phyloP scores from a whole-genome alignment of 495 filamentous ascomycete genomes.

The Neurospora sp. region DNA sequence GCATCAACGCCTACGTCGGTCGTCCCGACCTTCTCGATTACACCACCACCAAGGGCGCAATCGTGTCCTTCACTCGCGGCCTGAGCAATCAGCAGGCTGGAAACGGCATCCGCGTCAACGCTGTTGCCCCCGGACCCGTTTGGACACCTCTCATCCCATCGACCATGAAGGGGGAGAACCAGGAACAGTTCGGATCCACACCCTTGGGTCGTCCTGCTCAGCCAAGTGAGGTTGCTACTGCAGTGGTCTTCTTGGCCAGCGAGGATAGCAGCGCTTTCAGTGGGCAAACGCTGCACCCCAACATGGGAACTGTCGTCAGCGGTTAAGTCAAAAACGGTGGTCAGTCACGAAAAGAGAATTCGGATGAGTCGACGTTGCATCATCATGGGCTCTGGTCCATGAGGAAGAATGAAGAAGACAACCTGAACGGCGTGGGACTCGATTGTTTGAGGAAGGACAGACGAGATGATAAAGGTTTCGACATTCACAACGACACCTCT shows the following conservation, averaged over 20 bases:
- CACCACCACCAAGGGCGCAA: constrained; percentile 74
- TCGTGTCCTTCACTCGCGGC: constrained; percentile 70
- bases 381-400: neutral
- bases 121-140: constrained; percentile 68
- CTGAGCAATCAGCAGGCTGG: constrained; percentile 64
- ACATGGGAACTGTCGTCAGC: constrained; percentile 54
- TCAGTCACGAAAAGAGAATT: neutral
- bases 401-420: neutral
- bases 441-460: neutral
- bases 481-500: neutral
- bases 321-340: constrained; percentile 27
- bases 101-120: constrained; percentile 74
- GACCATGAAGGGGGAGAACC: constrained; percentile 61
- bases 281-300: constrained; percentile 56
- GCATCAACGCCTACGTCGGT: constrained; percentile 75
- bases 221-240: constrained; percentile 71
- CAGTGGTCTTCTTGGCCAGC: constrained; percentile 77
- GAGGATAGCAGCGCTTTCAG: constrained; percentile 60
- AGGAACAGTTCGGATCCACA: constrained; percentile 57
- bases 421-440: neutral
- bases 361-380: neutral
- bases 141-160: constrained; percentile 79
- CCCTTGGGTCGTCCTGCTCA: constrained; percentile 75
- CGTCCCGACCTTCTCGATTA: constrained; percentile 80
- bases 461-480: neutral